Conservation (phyloP, 805 yeast species). For the Ogataea parapolymorpha region DNA sequence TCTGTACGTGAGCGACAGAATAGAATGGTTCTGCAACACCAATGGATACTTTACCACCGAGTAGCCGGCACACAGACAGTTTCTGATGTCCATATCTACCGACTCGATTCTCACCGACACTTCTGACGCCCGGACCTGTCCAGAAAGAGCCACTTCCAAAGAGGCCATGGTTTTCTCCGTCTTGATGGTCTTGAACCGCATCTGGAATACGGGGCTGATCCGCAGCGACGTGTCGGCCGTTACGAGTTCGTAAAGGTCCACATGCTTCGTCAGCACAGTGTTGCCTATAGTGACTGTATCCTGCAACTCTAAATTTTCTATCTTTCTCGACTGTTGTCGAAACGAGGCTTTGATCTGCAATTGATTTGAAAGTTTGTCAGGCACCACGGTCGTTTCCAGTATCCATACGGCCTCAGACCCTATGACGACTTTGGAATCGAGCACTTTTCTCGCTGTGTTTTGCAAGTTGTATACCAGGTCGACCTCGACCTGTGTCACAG, state of each 20-base stretch:
- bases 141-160: constrained; percentile 23
- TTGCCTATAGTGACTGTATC: constrained; percentile 15
- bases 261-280: constrained; percentile 4
- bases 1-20: constrained; percentile 26
- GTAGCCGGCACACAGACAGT: constrained; percentile 24
- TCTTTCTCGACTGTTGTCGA: constrained; percentile 13
- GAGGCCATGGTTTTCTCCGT: constrained; percentile 28
- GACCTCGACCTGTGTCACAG: constrained; percentile 3
- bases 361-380: constrained; percentile 19
- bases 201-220: constrained; percentile 28
- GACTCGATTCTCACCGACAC: constrained; percentile 15
- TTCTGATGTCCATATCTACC: constrained; percentile 18
- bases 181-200: constrained; percentile 26
- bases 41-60: constrained; percentile 31
- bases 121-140: constrained; percentile 11
- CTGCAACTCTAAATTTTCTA: constrained; percentile 4
- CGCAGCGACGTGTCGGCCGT: constrained; percentile 9
- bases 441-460: constrained; percentile 2
- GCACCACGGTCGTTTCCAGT: constrained; percentile 13
- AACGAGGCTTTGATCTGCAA: constrained; percentile 19
- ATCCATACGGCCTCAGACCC: constrained; percentile 17
- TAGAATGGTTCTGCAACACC: constrained; percentile 18
- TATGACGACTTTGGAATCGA: background rate
- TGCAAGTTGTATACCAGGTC: constrained; percentile 13
- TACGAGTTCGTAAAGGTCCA: constrained; percentile 8